Percentiles rank a stretch among this genome's conserved stretches.
These are phyloP conservation scores for Sclerospora graminicola DNA, from an alignment of 352 stramenopile genomes.

Conservation along the genomic window DNA sequence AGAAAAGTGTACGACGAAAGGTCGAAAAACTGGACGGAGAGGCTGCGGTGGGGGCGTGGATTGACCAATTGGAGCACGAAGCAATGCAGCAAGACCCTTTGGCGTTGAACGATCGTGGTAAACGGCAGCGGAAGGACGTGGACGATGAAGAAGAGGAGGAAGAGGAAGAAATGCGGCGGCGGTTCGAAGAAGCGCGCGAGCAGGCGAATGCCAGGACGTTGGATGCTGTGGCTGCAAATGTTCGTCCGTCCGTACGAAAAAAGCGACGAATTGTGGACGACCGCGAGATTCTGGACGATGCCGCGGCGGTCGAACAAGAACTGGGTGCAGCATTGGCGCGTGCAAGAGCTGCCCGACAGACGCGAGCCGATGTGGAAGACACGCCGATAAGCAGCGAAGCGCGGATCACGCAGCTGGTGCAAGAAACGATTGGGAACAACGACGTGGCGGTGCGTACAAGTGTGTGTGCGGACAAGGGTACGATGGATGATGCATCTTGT, in stretches of 20 bases:
- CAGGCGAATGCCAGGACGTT: constrained; percentile 42
- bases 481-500: constrained; percentile 9
- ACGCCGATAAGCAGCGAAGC: constrained; percentile 31
- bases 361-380: constrained; percentile 4
- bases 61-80: constrained; percentile 62
- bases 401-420: constrained; percentile 45
- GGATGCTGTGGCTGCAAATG: constrained; percentile 27
- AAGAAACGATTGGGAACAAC: no score
- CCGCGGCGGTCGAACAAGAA: constrained; percentile 52
- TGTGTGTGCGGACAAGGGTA: constrained; percentile 18
- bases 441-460: constrained; percentile 14
- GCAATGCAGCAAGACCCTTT: constrained; percentile 19
- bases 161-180: constrained; percentile 33
- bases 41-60: constrained; percentile 19
- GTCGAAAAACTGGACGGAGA: constrained; percentile 13
- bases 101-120: constrained; percentile 40
- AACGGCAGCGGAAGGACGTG: constrained; percentile 25
- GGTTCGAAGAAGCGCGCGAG: constrained; percentile 64
- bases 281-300: constrained; percentile 36
- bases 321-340: constrained; percentile 64
- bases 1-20: constrained; percentile 37
- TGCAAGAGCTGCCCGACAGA: constrained; percentile 41
- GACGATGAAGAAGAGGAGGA: constrained; percentile 38
- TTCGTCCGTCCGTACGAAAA: constrained; percentile 17
- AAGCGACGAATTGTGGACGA: constrained; percentile 34